Conservation (phyloP, 2,329 filamentous ascomycete genomes). For the Dothistroma septosporum region DNA sequence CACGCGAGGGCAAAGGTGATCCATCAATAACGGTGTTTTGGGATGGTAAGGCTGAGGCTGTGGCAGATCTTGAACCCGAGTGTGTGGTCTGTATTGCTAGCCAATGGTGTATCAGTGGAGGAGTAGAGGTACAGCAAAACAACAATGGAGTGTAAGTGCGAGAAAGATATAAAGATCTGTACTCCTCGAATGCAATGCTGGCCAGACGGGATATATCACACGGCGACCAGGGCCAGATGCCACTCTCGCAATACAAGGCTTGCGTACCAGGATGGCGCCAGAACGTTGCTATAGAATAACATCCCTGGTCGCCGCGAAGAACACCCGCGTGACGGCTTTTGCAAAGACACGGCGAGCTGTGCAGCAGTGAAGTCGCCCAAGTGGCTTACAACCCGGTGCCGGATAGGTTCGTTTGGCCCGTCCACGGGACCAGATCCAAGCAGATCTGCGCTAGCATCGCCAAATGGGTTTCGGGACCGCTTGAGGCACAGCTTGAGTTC, state of each 20-base stretch:
- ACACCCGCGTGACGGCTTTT: not conserved
- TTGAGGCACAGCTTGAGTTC: not conserved
- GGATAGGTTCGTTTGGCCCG: not conserved
- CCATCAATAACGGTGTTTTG: constrained; percentile 20
- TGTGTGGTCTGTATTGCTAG: not conserved
- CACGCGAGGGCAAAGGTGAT: constrained; percentile 31
- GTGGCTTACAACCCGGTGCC: not conserved
- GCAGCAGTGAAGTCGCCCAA: not conserved
- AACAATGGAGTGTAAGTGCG: not conserved
- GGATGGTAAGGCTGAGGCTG: not conserved
- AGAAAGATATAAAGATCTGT: not conserved
- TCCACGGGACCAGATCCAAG: constrained; percentile 1
- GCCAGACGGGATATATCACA: not conserved
- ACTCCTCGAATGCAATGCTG: not conserved
- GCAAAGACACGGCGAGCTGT: constrained; percentile 3
- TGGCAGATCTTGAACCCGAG: constrained; percentile 4
- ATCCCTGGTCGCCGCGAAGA: constrained; percentile 1
- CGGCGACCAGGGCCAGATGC: not conserved
- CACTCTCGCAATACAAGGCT: not conserved
- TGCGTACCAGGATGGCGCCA: constrained; percentile 5
- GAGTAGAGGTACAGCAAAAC: constrained; percentile 1
- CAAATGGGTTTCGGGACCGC: not conserved
- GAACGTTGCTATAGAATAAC: constrained; percentile 1
- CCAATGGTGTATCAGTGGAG: not conserved
- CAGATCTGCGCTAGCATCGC: not conserved